Evolutionary conservation across 192 early-diverging fungal genomes (phyloP).

Genomic region (Coemansia sp.): DNA sequence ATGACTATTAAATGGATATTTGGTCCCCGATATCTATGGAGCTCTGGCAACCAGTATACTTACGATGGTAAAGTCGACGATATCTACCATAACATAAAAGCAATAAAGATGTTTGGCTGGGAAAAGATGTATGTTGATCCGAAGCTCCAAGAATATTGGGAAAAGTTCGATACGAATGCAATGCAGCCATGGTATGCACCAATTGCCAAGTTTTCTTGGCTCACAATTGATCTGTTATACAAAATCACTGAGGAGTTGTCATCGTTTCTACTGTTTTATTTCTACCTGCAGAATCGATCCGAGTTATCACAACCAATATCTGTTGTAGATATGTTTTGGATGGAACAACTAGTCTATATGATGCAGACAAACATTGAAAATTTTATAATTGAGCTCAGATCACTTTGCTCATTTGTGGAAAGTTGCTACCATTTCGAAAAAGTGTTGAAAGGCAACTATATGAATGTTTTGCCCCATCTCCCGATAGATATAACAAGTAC

Average conservation of each 20-base stretch:
- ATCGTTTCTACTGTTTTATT: conserved; percentile 13
- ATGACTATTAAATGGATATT: background rate
- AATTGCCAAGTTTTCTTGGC: background rate
- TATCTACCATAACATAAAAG: conserved; percentile 26
- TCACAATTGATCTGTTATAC: background rate
- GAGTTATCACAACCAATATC: too few species aligned
- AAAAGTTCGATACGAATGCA: conserved; percentile 10
- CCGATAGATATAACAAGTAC: background rate
- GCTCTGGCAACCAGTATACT: background rate
- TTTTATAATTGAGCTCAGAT: too few species aligned
- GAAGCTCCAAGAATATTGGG: conserved; percentile 4
- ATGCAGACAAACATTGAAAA: too few species aligned
- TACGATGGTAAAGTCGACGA: conserved; percentile 16
- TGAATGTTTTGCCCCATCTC: conserved; percentile 15
- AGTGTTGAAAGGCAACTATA: conserved; percentile 18
- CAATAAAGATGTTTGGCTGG: conserved; percentile 46
- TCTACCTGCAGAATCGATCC: conserved; percentile 9
- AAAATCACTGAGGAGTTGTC: background rate
- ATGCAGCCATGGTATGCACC: background rate
- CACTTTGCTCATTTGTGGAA: background rate
- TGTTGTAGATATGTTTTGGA: too few species aligned
- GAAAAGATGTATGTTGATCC: conserved; percentile 23
- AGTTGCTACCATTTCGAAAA: conserved; percentile 7
- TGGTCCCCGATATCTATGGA: conserved; percentile 9
- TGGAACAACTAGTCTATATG: background rate